Evolutionary conservation across 2,329 filamentous ascomycete genomes (phyloP).

Genomic region (Alternaria viburni): DNA sequence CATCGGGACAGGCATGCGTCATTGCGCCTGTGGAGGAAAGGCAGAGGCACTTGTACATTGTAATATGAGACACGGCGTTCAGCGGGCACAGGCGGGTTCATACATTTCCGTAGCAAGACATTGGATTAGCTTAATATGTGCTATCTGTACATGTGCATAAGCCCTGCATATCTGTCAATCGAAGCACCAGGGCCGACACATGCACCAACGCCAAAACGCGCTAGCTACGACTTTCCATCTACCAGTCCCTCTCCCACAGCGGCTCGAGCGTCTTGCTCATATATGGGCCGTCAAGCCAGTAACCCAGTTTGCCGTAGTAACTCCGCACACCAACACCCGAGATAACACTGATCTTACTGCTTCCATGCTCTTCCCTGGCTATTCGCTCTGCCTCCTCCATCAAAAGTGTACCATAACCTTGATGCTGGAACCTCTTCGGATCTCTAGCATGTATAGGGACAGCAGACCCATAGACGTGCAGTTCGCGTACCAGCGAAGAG

Average conservation of each 20-base stretch:
- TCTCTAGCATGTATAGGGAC: conserved; percentile 97
- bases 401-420: conserved; percentile 91
- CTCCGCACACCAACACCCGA: conserved; percentile 96
- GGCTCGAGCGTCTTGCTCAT: conserved; percentile 48
- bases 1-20: not conserved
- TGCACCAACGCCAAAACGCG: conserved; percentile 9
- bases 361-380: conserved; percentile 91
- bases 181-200: not conserved
- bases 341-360: conserved; percentile 93
- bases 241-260: conserved; percentile 42
- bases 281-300: conserved; percentile 90
- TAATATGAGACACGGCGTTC: conserved; percentile 31
- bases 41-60: conserved; percentile 12
- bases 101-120: conserved; percentile 9
- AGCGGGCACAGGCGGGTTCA: conserved; percentile 1
- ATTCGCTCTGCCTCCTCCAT: conserved; percentile 99
- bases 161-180: not conserved
- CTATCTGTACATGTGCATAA: conserved; percentile 1
- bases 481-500: conserved; percentile 88
- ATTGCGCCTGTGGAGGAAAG: not conserved
- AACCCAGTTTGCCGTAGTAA: conserved; percentile 93
- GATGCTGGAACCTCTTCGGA: conserved; percentile 96
- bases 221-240: not conserved
- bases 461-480: conserved; percentile 96
- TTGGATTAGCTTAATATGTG: conserved; percentile 7